Conservation (phyloP, 139 green algal species). For the Gonium pectorale region DNA sequence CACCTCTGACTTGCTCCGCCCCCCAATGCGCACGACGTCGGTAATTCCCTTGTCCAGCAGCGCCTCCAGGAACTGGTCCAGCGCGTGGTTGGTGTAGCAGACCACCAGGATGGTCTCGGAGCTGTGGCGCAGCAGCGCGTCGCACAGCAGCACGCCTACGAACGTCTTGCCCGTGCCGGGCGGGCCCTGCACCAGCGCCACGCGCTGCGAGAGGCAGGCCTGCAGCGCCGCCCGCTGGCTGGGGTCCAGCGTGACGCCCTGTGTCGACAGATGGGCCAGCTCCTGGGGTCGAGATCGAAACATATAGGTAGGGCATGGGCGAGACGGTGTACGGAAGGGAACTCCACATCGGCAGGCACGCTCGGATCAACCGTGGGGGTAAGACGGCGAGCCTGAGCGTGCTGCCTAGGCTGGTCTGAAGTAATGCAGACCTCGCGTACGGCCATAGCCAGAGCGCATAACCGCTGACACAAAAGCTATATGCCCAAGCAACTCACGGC, state of each 20-base stretch:
- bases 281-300: too few species aligned
- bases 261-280: conserved; percentile 3
- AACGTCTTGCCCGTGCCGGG: conserved; percentile 73
- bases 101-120: conserved; percentile 72
- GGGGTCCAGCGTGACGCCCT: conserved; percentile 36
- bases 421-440: too few species aligned
- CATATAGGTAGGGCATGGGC: too few species aligned
- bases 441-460: too few species aligned
- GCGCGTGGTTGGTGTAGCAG: conserved; percentile 86
- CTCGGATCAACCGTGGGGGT: too few species aligned
- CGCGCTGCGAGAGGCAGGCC: conserved; percentile 38
- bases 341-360: too few species aligned
- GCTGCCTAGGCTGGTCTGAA: too few species aligned
- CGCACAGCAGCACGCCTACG: conserved; percentile 63
- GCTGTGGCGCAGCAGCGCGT: conserved; percentile 57
- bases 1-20: conserved; percentile 57
- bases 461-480: too few species aligned
- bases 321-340: too few species aligned
- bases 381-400: too few species aligned
- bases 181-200: conserved; percentile 56
- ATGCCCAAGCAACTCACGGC: too few species aligned
- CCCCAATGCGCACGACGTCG: conserved; percentile 70
- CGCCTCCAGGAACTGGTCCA: conserved; percentile 81
- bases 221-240: conserved; percentile 51
- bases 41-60: conserved; percentile 74